phyloP scores from a whole-genome alignment of 139 green algal genomes.

The Micromonas pusilla region DNA sequence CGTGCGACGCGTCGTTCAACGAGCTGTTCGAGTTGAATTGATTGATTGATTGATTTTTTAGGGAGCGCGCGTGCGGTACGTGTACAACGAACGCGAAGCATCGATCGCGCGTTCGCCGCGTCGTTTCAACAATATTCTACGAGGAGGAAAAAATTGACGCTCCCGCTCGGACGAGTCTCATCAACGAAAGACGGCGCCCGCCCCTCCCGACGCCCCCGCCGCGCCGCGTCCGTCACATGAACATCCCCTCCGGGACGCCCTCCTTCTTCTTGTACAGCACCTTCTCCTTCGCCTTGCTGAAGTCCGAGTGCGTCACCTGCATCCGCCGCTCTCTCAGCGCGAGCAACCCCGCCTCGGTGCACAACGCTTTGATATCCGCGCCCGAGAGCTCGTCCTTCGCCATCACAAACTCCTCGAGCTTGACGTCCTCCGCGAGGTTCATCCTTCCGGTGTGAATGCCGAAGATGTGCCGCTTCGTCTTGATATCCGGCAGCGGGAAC shows the following conservation, averaged over 20 bases:
- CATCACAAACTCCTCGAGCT: slow-evolving; percentile 94
- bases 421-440: slow-evolving; percentile 90
- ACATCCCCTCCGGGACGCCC: slow-evolving; percentile 91
- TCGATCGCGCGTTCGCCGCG: no score
- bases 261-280: slow-evolving; percentile 99
- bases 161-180: no score
- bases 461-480: slow-evolving; percentile 98
- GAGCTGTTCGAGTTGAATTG: no score
- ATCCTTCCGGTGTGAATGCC: slow-evolving; percentile 69
- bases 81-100: no score
- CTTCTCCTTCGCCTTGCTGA: slow-evolving; percentile 81
- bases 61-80: no score
- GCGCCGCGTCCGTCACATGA: slow-evolving; percentile 64
- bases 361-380: slow-evolving; percentile 98
- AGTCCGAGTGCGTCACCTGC: slow-evolving; percentile 56
- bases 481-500: slow-evolving; percentile 96
- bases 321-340: slow-evolving; percentile 93
- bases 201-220: neutral
- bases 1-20: neutral
- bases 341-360: slow-evolving; percentile 96
- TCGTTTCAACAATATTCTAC: no score
- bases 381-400: slow-evolving; percentile 89
- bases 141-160: no score
- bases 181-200: slow-evolving; percentile 2
- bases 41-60: no score